Percentiles rank a stretch among this genome's conserved stretches.
Conservation (phyloP, 1,139 yeast species). For the Tardiomyces digboiensis region DNA sequence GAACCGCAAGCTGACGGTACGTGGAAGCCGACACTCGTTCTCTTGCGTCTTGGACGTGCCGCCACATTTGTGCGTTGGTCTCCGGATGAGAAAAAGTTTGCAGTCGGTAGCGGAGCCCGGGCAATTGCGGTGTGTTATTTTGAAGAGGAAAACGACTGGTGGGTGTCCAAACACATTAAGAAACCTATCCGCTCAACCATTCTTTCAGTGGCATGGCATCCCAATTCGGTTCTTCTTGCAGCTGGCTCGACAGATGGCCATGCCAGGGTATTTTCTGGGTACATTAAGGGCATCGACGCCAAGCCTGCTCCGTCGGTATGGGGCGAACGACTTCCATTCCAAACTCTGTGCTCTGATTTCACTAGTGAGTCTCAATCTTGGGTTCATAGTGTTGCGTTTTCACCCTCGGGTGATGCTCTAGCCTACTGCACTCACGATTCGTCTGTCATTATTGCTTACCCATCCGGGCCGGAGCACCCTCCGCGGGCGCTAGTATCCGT, state of each 20-base stretch:
- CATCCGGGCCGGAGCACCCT: slow-evolving; percentile 58
- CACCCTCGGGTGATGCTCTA: slow-evolving; percentile 67
- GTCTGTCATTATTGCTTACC: slow-evolving; percentile 65
- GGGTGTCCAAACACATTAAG: slow-evolving; percentile 96
- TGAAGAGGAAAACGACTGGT: slow-evolving; percentile 97
- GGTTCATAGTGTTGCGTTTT: slow-evolving; percentile 87
- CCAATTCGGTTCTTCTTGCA: slow-evolving; percentile 80
- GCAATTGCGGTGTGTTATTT: slow-evolving; percentile 93
- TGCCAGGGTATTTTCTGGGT: slow-evolving; percentile 90
- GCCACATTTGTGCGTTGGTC: slow-evolving; percentile 95
- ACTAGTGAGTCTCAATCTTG: slow-evolving; percentile 74
- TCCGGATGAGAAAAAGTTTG: slow-evolving; percentile 86
- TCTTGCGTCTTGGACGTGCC: slow-evolving; percentile 86
- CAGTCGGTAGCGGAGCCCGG: slow-evolving; percentile 95
- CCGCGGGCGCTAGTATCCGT: slow-evolving; percentile 37
- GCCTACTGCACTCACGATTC: slow-evolving; percentile 81
- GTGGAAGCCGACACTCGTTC: slow-evolving; percentile 83
- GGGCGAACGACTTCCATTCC: slow-evolving; percentile 96
- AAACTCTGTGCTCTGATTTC: slow-evolving; percentile 83
- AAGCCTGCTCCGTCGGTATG: slow-evolving; percentile 78
- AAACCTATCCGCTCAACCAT: slow-evolving; percentile 87
- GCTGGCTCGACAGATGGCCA: slow-evolving; percentile 95
- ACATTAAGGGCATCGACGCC: slow-evolving; percentile 77
- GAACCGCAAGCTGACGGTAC: slow-evolving; percentile 53
- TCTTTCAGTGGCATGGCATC: slow-evolving; percentile 87